Evolutionary conservation across 371 early-diverging fungal species (phyloP).

Genomic region (Mucor sp.): DNA sequence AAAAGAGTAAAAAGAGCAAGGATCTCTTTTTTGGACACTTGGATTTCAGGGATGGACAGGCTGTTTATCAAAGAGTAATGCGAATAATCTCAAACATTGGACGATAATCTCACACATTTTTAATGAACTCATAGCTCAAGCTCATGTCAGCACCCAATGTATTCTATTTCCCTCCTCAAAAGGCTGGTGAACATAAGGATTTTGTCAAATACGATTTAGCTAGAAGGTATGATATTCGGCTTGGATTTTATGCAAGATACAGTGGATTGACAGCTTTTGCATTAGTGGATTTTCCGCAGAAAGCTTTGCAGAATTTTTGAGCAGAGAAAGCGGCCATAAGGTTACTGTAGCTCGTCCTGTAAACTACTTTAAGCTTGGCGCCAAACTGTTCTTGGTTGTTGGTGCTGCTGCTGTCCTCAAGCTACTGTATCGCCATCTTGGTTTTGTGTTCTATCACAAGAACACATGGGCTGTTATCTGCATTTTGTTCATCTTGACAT

Average conservation of each 20-base stretch:
- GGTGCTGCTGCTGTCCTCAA: slow-evolving; percentile 42
- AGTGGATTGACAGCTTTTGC: neutral
- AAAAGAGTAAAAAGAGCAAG: slow-evolving; percentile 47
- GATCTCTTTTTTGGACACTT: slow-evolving; percentile 70
- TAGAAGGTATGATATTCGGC: slow-evolving; percentile 1
- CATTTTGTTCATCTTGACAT: slow-evolving; percentile 63
- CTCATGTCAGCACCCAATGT: slow-evolving; percentile 73
- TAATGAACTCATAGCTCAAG: slow-evolving; percentile 42
- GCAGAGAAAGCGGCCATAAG: slow-evolving; percentile 40
- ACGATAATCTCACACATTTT: neutral
- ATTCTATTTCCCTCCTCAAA: slow-evolving; percentile 73
- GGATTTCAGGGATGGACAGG: slow-evolving; percentile 74
- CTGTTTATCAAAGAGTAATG: slow-evolving; percentile 73
- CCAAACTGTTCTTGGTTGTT: slow-evolving; percentile 45
- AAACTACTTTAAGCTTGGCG: slow-evolving; percentile 43
- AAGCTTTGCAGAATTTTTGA: slow-evolving; percentile 63
- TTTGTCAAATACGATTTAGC: slow-evolving; percentile 48
- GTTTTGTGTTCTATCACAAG: slow-evolving; percentile 56
- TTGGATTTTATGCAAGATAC: neutral
- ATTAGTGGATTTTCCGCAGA: slow-evolving; percentile 73
- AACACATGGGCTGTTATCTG: slow-evolving; percentile 62
- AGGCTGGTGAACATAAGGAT: slow-evolving; percentile 48
- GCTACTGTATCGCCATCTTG: slow-evolving; percentile 48
- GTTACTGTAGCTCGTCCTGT: slow-evolving; percentile 51
- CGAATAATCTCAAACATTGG: neutral